phyloP scores from a whole-genome alignment of 176 grass and related monocot species.

The Pharus latifolius region DNA sequence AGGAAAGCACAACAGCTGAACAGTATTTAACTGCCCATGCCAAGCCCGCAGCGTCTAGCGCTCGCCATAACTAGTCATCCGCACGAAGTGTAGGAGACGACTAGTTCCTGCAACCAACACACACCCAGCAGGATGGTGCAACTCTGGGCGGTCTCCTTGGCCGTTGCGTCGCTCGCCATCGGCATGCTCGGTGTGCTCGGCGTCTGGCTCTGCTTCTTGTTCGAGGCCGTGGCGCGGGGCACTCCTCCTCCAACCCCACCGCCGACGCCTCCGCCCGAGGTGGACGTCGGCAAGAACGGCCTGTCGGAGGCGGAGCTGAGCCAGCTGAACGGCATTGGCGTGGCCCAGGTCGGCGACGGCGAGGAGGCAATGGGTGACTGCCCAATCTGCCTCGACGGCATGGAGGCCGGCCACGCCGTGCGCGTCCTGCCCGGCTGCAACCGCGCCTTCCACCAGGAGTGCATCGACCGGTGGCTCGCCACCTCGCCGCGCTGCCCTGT shows the following conservation, averaged over 20 bases:
- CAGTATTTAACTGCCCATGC: background rate
- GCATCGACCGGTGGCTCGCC: constrained; percentile 47
- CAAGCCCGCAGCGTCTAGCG: background rate
- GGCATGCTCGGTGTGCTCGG: constrained; percentile 52
- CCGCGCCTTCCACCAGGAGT: constrained; percentile 52
- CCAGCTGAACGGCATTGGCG: constrained; percentile 1
- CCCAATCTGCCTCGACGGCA: constrained; percentile 51
- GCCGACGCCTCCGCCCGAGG: background rate
- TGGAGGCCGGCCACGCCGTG: constrained; percentile 33
- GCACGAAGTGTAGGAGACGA: too few relatives aligned
- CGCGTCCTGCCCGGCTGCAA: constrained; percentile 50
- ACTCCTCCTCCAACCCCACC: background rate
- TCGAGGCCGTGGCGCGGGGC: constrained; percentile 34
- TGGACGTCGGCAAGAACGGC: constrained; percentile 18
- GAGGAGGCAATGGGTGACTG: constrained; percentile 14
- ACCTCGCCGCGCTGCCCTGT: constrained; percentile 38
- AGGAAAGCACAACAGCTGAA: too few relatives aligned
- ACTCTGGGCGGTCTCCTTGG: constrained; percentile 35
- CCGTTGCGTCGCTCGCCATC: constrained; percentile 31
- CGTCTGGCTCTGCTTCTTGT: constrained; percentile 44
- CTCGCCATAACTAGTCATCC: background rate
- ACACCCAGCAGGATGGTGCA: constrained; percentile 31
- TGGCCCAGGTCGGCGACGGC: background rate
- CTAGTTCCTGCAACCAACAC: too few relatives aligned
- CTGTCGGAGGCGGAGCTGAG: constrained; percentile 34